A percentile compares a stretch with the other conserved stretches of the same genome.
phyloP scores from a whole-genome alignment of 768 basidiomycete genomes.

The Podaxis sp. region DNA sequence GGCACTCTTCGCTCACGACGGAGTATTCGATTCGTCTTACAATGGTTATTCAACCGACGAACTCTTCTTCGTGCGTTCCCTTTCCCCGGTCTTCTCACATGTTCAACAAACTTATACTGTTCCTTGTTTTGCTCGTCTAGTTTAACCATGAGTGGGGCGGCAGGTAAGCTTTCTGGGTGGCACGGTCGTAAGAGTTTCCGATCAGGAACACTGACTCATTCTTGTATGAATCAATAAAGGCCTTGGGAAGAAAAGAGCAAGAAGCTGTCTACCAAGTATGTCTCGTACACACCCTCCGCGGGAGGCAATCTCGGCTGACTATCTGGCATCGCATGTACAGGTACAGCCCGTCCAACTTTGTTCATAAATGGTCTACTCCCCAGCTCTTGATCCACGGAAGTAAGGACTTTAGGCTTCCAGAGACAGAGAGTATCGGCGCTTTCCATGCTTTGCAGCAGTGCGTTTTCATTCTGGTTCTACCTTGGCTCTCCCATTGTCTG shows the following conservation, averaged over 20 bases:
- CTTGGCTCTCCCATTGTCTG: not conserved
- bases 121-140: conserved; percentile 31
- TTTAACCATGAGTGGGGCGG: conserved; percentile 89
- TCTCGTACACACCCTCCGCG: not conserved
- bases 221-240: conserved; percentile 21
- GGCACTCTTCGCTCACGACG: conserved; percentile 90
- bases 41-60: conserved; percentile 92
- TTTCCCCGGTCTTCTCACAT: not conserved
- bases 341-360: conserved; percentile 79
- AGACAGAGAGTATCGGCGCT: conserved; percentile 78
- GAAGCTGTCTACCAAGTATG: conserved; percentile 55
- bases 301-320: too few relatives aligned
- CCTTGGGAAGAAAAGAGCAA: conserved; percentile 69
- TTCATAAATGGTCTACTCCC: conserved; percentile 83
- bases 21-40: conserved; percentile 79
- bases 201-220: not conserved
- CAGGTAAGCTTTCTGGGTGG: conserved; percentile 24
- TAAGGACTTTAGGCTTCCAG: conserved; percentile 86
- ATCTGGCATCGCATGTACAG: conserved; percentile 29
- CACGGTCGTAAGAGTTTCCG: not conserved
- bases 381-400: conserved; percentile 83
- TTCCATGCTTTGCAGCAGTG: conserved; percentile 87
- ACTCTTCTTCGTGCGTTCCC: conserved; percentile 73
- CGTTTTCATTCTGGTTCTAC: conserved; percentile 25
- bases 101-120: not conserved